phyloP scores from a whole-genome alignment of 2,329 filamentous ascomycete species.

The Claviceps humidiphila region DNA sequence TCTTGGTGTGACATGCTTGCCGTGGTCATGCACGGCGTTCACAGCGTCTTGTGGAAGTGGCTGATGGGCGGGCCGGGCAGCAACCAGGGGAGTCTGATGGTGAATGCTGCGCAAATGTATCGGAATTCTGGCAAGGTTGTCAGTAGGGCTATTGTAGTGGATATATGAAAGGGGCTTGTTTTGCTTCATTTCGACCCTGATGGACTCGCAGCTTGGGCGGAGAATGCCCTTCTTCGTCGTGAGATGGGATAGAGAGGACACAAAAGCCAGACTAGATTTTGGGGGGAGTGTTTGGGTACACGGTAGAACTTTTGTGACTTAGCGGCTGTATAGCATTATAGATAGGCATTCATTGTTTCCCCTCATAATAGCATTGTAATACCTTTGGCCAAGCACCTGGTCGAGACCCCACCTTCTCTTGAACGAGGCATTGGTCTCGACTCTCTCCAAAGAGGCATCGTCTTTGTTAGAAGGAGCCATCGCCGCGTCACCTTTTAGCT shows the following conservation, averaged over 20 bases:
- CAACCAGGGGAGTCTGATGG: conserved; percentile 36
- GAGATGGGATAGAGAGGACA: not conserved
- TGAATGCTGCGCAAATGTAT: conserved; percentile 45
- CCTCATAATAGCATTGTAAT: no score
- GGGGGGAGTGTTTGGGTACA: no score
- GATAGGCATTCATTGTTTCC: no score
- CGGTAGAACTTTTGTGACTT: no score
- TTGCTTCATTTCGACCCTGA: not conserved
- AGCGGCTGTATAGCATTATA: no score
- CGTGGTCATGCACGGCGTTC: conserved; percentile 31
- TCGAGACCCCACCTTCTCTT: no score
- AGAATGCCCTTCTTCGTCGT: not conserved
- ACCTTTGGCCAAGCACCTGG: no score
- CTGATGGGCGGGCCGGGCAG: conserved; percentile 39
- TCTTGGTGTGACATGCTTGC: conserved; percentile 33
- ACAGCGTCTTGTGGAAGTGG: conserved; percentile 41
- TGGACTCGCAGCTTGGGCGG: not conserved
- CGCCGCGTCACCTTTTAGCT: no score
- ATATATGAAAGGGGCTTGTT: conserved; percentile 11
- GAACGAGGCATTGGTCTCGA: no score
- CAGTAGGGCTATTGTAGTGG: conserved; percentile 25
- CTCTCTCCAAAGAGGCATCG: no score
- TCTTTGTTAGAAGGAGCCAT: no score
- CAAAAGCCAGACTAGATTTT: no score
- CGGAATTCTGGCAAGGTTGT: conserved; percentile 36